phyloP scores from a whole-genome alignment of 148 eudicot genomes.

The Rhododendron henanense region DNA sequence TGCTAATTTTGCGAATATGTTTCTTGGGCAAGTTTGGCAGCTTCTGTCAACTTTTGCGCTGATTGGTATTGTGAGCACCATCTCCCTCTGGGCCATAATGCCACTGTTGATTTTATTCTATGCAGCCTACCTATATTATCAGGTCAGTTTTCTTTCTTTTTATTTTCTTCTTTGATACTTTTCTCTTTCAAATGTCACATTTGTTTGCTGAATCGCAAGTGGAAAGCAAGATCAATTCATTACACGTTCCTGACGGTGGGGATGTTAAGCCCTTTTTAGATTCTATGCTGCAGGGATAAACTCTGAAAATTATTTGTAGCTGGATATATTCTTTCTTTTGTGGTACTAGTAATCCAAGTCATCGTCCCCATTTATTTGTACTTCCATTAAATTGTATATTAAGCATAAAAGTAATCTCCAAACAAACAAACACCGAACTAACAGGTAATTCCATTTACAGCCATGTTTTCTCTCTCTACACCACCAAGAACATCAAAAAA shows the following conservation, averaged over 20 bases:
- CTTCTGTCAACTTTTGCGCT: conserved; percentile 55
- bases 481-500: not conserved
- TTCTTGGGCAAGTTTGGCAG: conserved; percentile 46
- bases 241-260: not conserved
- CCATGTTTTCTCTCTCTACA: not conserved
- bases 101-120: conserved; percentile 60
- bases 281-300: not conserved
- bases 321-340: not conserved
- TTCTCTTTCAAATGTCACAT: not conserved
- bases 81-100: conserved; percentile 67
- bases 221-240: not conserved
- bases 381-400: not conserved
- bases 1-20: conserved; percentile 33
- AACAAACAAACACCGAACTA: not conserved
- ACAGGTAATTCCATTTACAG: not conserved
- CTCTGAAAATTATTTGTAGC: not conserved
- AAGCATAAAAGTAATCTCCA: not conserved
- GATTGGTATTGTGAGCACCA: conserved; percentile 51
- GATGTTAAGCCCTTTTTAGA: not conserved
- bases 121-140: conserved; percentile 59
- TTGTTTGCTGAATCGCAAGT: too few relatives aligned
- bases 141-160: conserved; percentile 30
- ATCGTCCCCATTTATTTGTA: not conserved
- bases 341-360: not conserved
- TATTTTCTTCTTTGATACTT: not conserved